These are phyloP conservation scores for Fonsecaea monophora DNA, from an alignment of 2,329 filamentous ascomycete genomes.

Conservation along the genomic window DNA sequence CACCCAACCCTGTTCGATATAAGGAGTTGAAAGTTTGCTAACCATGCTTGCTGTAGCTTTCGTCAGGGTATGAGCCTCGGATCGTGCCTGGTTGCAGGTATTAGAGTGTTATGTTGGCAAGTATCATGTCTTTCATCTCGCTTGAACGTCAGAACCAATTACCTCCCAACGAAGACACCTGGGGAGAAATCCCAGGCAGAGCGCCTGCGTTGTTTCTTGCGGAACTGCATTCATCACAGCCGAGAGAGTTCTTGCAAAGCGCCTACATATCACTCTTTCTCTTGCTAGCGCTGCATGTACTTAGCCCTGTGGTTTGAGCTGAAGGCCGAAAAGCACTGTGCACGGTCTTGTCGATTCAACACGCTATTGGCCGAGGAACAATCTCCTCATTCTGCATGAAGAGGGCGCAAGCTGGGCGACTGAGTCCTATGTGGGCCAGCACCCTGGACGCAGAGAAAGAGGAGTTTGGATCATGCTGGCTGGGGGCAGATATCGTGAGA, in stretches of 20 bases:
- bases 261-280: not conserved
- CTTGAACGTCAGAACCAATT: not conserved
- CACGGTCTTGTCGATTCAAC: not conserved
- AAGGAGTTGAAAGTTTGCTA: not conserved
- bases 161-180: not conserved
- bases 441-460: not conserved
- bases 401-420: not conserved
- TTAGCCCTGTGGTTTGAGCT: not conserved
- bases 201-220: not conserved
- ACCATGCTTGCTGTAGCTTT: slow-evolving; percentile 39
- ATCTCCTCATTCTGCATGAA: not conserved
- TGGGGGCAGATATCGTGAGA: no score
- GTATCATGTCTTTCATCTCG: not conserved
- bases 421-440: not conserved
- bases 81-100: slow-evolving; percentile 2
- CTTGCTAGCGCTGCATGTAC: not conserved
- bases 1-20: not conserved
- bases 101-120: not conserved
- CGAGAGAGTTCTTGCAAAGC: not conserved
- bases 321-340: not conserved
- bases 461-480: not conserved
- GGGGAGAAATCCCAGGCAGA: not conserved
- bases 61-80: slow-evolving; percentile 27
- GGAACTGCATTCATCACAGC: not conserved
- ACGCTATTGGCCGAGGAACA: not conserved